Percentiles rank a stretch among this genome's conserved stretches.
Evolutionary conservation across 805 yeast genomes (phyloP).

Genomic region (Alloascoidea hylecoeti): DNA sequence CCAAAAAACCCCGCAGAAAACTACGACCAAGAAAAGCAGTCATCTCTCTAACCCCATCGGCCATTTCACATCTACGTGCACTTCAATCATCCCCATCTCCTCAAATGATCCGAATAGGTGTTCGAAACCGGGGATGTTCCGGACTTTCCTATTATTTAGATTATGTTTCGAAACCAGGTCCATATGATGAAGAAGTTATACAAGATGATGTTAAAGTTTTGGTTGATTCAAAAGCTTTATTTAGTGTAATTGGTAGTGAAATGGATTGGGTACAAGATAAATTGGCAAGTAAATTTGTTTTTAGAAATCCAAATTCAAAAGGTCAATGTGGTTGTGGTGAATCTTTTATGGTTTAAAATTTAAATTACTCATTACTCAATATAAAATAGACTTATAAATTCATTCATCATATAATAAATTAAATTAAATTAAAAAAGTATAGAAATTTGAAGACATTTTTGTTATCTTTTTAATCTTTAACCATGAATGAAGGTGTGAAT

Average conservation of each 20-base stretch:
- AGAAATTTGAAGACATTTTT: too few species aligned
- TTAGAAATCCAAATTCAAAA: conserved; percentile 91
- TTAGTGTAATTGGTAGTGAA: conserved; percentile 90
- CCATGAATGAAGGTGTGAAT: too few species aligned
- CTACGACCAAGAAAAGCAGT: conserved; percentile 84
- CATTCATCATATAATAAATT: too few species aligned
- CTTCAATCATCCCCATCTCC: conserved; percentile 76
- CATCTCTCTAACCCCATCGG: conserved; percentile 64
- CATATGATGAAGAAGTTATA: conserved; percentile 81
- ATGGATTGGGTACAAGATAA: conserved; percentile 99
- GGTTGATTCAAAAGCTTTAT: conserved; percentile 91
- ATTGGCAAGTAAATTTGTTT: conserved; percentile 76
- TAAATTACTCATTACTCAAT: too few species aligned
- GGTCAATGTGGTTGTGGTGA: conserved; percentile 99
- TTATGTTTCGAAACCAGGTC: conserved; percentile 79
- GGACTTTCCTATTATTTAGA: conserved; percentile 87
- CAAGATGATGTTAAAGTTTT: conserved; percentile 90
- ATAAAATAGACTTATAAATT: too few species aligned
- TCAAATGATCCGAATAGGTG: conserved; percentile 81
- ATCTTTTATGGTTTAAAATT: conserved; percentile 93
- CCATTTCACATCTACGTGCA: conserved; percentile 53
- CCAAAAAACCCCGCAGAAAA: conserved; percentile 35
- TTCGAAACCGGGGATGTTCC: conserved; percentile 93
- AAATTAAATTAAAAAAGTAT: too few species aligned
- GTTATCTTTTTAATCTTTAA: too few species aligned